Base-by-base conservation (phyloP, 192 early-diverging fungal species). In the Backusella tuberculispora region DNA sequence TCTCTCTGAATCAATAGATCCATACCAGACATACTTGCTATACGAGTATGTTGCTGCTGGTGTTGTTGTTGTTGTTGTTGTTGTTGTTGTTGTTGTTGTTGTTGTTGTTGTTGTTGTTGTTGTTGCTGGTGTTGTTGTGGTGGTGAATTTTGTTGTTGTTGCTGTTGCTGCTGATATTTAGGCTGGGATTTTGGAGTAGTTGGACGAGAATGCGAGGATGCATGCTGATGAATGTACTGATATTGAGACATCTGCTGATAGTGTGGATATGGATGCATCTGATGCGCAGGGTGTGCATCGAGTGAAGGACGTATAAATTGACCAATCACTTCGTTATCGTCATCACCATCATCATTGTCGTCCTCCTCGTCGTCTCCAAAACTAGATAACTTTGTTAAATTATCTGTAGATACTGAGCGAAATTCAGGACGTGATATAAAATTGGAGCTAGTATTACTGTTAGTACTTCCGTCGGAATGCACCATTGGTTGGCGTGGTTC, bases 1-100 rank as follows among this genome's bases (percentile, higher is more conserved):
- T 80, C 79, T 10, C 73, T 45, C 41, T 80, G 79, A 12, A 53
- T 69, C 44, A 80, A 63, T 24, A 80, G 41, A 66, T 80, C 79
- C 79, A 80, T 80, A 26, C 74, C 79, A 19, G 79, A 80, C 69
- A 78, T 74, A 13, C 63, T 66, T 15, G 44, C 21, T 26, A 66
- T 48, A n/a, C 72, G 74, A 19, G 29, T 17, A 34, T 29, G 74
- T 34, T 74, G 10, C 8, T 24, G 38, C 34, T 68, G 50, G 64
- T 24, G 34, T 19, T 29, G 46, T 43, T n/a, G 69, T 24, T 50
- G 60, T 15, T 45, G 68, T 37, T 67, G 70, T 24, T 45, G 70
- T 26, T 75, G 70, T 19, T 66, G 74, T 26, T 73, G 78, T 15
- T 74, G 60, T 1, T 75, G 79, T 2, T 71, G n/a, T 5, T 76